Percentiles rank a stretch among this genome's conserved stretches.
Conservation (phyloP, 176 grass and related monocot species). For the Eleusine indica region DNA sequence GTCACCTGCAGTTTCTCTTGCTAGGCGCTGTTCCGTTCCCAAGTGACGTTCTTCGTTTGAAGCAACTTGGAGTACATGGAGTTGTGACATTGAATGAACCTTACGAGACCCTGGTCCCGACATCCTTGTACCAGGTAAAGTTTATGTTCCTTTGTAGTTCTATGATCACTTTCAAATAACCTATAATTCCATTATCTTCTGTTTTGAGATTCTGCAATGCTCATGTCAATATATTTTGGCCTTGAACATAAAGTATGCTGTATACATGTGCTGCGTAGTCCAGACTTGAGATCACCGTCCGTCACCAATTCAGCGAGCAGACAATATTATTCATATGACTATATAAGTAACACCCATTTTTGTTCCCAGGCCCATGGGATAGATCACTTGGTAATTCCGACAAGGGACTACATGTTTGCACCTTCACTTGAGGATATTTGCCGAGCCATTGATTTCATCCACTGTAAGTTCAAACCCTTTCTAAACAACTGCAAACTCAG, state of each 20-base stretch:
- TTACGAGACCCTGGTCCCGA: slow-evolving; percentile 89
- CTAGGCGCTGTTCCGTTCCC: slow-evolving; percentile 96
- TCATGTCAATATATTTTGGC: background rate
- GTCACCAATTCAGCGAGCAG: background rate
- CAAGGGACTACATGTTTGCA: slow-evolving; percentile 93
- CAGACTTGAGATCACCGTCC: background rate
- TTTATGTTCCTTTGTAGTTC: slow-evolving; percentile 3
- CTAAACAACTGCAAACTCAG: background rate
- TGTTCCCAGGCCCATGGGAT: slow-evolving; percentile 72
- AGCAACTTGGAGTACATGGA: slow-evolving; percentile 74
- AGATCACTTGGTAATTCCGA: slow-evolving; percentile 90
- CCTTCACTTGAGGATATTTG: slow-evolving; percentile 76
- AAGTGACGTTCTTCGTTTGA: slow-evolving; percentile 80
- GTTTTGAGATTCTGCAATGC: background rate
- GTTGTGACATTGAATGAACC: slow-evolving; percentile 93
- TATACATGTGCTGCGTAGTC: background rate
- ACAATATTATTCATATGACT: background rate
- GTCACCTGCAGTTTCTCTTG: slow-evolving; percentile 63
- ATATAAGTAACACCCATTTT: background rate
- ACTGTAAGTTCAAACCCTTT: slow-evolving; percentile 56
- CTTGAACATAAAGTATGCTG: background rate
- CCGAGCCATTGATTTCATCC: slow-evolving; percentile 89
- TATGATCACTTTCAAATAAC: background rate
- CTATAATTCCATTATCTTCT: background rate
- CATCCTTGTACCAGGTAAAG: slow-evolving; percentile 80